These are phyloP conservation scores for Colletotrichum agaves DNA, from an alignment of 2,329 filamentous ascomycete species.

Conservation along the genomic window DNA sequence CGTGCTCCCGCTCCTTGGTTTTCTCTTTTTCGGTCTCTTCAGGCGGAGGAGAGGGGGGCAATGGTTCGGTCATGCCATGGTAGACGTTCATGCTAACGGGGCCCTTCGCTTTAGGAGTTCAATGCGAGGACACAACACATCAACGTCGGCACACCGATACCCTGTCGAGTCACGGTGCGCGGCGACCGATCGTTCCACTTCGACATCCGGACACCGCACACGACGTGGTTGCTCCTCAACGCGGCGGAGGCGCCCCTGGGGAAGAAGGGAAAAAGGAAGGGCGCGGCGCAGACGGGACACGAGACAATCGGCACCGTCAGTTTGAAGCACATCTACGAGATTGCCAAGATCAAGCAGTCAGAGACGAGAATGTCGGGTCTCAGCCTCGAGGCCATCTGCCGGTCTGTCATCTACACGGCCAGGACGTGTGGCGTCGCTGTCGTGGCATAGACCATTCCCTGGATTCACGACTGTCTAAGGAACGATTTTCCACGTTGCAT, in stretches of 20 bases:
- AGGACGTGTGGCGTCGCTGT: constrained; percentile 81
- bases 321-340: constrained; percentile 97
- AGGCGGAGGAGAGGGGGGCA: neutral
- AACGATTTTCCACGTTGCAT: constrained; percentile 14
- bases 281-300: constrained; percentile 78
- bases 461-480: neutral
- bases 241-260: constrained; percentile 78
- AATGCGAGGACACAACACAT: constrained; percentile 94
- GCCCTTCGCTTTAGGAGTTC: constrained; percentile 77
- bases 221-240: constrained; percentile 86
- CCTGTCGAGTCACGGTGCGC: constrained; percentile 89
- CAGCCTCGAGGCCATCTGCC: constrained; percentile 76
- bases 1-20: neutral
- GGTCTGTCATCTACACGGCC: constrained; percentile 78
- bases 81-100: constrained; percentile 35
- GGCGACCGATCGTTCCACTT: constrained; percentile 94
- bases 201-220: constrained; percentile 93
- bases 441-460: constrained; percentile 59
- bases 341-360: constrained; percentile 93
- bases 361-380: constrained; percentile 80
- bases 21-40: neutral
- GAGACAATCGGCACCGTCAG: constrained; percentile 87
- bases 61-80: constrained; percentile 24
- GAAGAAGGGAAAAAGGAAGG: constrained; percentile 82
- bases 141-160: constrained; percentile 83